phyloP scores from a whole-genome alignment of 2,329 filamentous ascomycete species.

The Exophiala viscosa region DNA sequence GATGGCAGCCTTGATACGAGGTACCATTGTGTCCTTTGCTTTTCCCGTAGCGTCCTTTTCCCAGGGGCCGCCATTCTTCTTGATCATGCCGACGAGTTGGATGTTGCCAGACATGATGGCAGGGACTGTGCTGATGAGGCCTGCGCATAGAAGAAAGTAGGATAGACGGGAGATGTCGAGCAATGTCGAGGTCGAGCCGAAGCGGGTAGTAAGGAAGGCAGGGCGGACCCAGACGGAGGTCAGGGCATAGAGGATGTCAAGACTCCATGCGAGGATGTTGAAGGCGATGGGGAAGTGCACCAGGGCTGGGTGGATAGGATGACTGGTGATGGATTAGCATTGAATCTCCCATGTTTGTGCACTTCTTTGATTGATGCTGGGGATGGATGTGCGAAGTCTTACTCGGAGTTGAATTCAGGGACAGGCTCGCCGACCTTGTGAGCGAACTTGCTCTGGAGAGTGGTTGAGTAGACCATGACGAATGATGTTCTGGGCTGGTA shows the following conservation, averaged over 20 bases:
- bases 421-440: constrained; percentile 28
- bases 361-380: background rate
- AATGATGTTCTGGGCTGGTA: background rate
- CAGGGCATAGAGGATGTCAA: constrained; percentile 28
- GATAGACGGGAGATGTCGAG: constrained; percentile 27
- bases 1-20: constrained; percentile 28
- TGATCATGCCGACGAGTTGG: constrained; percentile 29
- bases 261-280: constrained; percentile 28
- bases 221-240: constrained; percentile 25
- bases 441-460: constrained; percentile 28
- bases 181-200: constrained; percentile 21
- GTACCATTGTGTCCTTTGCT: constrained; percentile 28
- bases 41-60: constrained; percentile 28
- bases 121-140: constrained; percentile 27
- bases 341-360: constrained; percentile 1
- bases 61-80: constrained; percentile 28
- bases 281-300: constrained; percentile 30
- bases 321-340: constrained; percentile 5
- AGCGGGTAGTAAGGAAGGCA: constrained; percentile 27
- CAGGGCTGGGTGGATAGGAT: constrained; percentile 26
- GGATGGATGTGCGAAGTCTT: constrained; percentile 9
- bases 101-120: constrained; percentile 30
- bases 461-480: constrained; percentile 25
- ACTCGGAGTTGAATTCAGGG: constrained; percentile 29
- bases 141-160: constrained; percentile 28